These are phyloP conservation scores for Cutaneotrichosporon sp. DNA, from an alignment of 1,284 basidiomycete species.

Conservation along the genomic window DNA sequence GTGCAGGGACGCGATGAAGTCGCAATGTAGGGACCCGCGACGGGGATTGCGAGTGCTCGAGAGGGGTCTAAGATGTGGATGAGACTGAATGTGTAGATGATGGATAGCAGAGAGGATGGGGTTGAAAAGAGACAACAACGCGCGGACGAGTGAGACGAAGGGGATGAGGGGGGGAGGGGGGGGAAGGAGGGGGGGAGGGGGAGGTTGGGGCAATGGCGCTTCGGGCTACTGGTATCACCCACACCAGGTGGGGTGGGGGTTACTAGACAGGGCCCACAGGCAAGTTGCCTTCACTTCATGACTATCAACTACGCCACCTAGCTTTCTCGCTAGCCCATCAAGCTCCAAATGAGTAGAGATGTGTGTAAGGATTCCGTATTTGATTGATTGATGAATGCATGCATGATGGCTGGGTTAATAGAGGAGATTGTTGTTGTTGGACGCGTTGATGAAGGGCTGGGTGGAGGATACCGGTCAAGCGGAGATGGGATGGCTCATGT, in stretches of 20 bases:
- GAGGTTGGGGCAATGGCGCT: background rate
- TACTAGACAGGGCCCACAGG: background rate
- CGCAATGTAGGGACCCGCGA: background rate
- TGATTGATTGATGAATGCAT: background rate
- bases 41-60: background rate
- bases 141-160: background rate
- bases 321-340: background rate
- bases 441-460: background rate
- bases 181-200: background rate
- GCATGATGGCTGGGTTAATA: background rate
- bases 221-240: background rate
- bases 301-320: background rate
- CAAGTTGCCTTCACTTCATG: background rate
- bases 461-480: background rate
- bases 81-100: background rate
- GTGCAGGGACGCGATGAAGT: constrained; percentile 6
- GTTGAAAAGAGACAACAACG: background rate
- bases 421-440: background rate
- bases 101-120: background rate
- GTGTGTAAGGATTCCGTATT: background rate
- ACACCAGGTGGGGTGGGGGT: background rate
- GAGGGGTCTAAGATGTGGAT: constrained; percentile 11
- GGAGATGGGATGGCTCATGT: background rate
- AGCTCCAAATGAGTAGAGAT: background rate
- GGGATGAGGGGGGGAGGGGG: background rate